phyloP scores from a whole-genome alignment of 192 early-diverging fungal genomes.

The Linnemannia elongata region DNA sequence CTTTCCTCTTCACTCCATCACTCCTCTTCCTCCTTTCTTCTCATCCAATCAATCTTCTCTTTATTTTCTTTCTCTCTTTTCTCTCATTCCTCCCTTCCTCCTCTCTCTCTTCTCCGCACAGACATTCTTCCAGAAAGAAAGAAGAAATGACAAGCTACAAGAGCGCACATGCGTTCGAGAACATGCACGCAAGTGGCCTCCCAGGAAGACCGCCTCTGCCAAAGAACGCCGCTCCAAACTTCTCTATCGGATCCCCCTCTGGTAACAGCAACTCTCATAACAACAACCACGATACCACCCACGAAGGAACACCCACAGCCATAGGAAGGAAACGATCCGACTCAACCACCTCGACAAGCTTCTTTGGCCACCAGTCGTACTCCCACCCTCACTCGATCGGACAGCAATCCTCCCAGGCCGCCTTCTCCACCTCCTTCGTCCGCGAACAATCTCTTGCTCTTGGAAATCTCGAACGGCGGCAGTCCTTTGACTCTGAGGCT shows the following conservation, averaged over 20 bases:
- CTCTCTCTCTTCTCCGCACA: not conserved
- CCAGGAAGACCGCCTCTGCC: constrained; percentile 24
- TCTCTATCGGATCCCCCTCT: not conserved
- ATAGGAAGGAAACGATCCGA: constrained; percentile 25
- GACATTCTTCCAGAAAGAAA: not conserved
- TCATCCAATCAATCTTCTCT: not conserved
- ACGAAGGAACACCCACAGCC: not conserved
- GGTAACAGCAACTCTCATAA: not conserved
- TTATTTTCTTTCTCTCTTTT: not conserved
- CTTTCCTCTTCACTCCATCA: not conserved
- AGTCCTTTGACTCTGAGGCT: constrained; percentile 28
- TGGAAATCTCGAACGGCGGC: constrained; percentile 45
- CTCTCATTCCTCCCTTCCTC: not conserved
- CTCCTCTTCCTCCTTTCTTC: not conserved
- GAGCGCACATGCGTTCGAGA: constrained; percentile 51
- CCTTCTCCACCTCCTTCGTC: constrained; percentile 41
- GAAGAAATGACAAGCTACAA: constrained; percentile 49
- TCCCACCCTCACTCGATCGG: constrained; percentile 44
- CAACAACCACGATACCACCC: not conserved
- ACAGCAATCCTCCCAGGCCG: not conserved
- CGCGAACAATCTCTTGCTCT: constrained; percentile 55
- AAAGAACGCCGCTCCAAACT: constrained; percentile 30
- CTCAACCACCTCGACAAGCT: constrained; percentile 20
- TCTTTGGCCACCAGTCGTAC: constrained; percentile 30
- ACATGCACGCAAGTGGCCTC: constrained; percentile 21